Evolutionary conservation across 1,139 yeast species (phyloP), one percentile per base, ranked within the genome.

Genomic region (Geotrichum candidum): DNA sequence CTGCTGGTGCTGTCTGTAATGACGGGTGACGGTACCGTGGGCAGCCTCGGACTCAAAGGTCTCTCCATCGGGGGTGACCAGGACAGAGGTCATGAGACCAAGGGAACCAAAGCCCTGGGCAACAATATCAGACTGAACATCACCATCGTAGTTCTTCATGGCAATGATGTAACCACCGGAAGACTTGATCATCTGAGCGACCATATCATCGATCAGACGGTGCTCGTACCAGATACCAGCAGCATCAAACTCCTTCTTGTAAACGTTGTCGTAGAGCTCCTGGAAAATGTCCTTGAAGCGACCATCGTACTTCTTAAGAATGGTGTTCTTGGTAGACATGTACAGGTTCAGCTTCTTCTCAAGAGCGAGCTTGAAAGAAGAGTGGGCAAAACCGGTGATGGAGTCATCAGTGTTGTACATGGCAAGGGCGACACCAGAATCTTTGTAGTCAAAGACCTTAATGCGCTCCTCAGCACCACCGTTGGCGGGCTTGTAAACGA

Each of bases 91-190:
- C 98, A 92, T 92, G 71, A 92, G 83, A 59, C 98, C 98, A 68
- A 92, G 82, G 33, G 97, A 91, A 51, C 98, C 98, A 72, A 91
- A 92, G 48, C 98, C 98, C 78, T 92, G 98, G 51, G 98, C 98
- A 64, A 92, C 97, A 71, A 92, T 90, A 75, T 92, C 98, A 41
- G 96, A 88, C 78, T 91, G 96, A 64, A 92, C 98, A 73, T 92
- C 98, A 76, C 98, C 98, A 74, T 92, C 98, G 77, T 92, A 92
- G 80, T 92, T 92, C 81, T 92, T 92, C 84, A 92, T 84, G 61
- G 98, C 98, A 79, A 92, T 86, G 69, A 92, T 87, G 76, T 83
- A 92, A 18, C 98, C 98, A 70, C 98, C 98, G 75, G 85, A 84
- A 60, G 97, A 90, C 80, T 92, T 92, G 76, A 92, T 80, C 97